Base-by-base conservation (phyloP, 2,329 filamentous ascomycete species). In the Beauveria medogensis region DNA sequence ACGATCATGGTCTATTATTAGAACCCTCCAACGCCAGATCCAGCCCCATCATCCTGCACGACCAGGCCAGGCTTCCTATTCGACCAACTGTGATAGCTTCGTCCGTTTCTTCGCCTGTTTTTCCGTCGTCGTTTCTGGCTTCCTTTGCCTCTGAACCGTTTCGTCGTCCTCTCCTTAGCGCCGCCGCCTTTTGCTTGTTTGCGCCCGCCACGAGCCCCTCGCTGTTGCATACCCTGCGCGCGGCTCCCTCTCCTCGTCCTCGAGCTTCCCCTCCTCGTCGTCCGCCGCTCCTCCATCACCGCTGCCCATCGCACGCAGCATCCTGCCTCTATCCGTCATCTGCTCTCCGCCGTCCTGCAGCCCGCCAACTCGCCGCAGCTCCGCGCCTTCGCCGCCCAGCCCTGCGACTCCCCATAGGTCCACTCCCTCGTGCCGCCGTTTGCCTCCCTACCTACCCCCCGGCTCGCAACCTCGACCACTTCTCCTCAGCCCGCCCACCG, bases 1-100 rank as follows among this genome's bases (percentile, higher is more conserved):
- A 77, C 73, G 72, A 77, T 75, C 72, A 69, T 46, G 68, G 65
- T 76, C 78, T 80, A 80, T 79, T 77, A 78, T 79, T 80, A 79
- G 78, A 74, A 80, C 69, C 76, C 75, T 72, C 74, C 73, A 75
- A 68, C 75, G 72, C 75, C 75, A 77, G 75, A 76, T 78, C 75
- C 77, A 78, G 76, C 78, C 77, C 77, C 77, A 77, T 69, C 65
- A 65, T 67, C 64, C 69, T 70, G 68, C 69, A 66, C 65, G 62
- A 64, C 64, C 63, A 60, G 24, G 44, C 30, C 55, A 48, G 46
- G 41, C 50, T 60, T 60, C 50, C 48, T 53, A 46, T 52, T 46
- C 37, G 37, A 40, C 37, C 40, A 52, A 52, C 47, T 52, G 56
- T 24, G 48, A 59, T 54, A 60, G 50, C 58, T 54, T 60, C 58